phyloP scores from a whole-genome alignment of 805 yeast species.

The Geotrichum ghanense region DNA sequence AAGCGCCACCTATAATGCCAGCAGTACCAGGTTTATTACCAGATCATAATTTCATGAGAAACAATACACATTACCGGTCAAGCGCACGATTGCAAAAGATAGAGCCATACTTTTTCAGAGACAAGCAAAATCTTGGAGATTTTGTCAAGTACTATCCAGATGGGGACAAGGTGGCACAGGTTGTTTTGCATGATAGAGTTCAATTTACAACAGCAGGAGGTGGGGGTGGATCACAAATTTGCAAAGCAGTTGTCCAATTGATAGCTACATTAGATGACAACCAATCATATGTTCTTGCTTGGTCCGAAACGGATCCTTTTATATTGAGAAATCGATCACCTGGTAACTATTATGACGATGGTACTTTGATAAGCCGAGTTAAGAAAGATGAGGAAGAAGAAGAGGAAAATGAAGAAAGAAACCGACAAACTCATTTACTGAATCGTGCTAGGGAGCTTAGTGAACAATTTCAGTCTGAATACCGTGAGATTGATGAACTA shows the following conservation, averaged over 20 bases:
- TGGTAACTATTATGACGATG: not conserved
- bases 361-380: not conserved
- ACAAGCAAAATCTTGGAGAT: not conserved
- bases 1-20: not conserved
- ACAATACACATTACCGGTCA: not conserved
- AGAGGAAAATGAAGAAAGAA: not conserved
- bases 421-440: not conserved
- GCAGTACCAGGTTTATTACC: not conserved
- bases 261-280: not conserved
- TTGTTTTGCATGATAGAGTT: not conserved
- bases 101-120: not conserved
- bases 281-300: not conserved
- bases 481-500: not conserved
- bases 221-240: not conserved
- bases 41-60: not conserved
- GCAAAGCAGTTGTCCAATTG: not conserved
- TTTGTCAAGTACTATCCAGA: not conserved
- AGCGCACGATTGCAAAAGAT: not conserved
- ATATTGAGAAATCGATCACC: not conserved
- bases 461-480: not conserved
- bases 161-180: not conserved
- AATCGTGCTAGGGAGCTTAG: not conserved
- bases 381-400: not conserved
- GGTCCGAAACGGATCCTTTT: not conserved
- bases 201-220: slow-evolving; percentile 1